Base-by-base conservation (phyloP, 1,284 basidiomycete species). In the Ceratobasidium sp. region DNA sequence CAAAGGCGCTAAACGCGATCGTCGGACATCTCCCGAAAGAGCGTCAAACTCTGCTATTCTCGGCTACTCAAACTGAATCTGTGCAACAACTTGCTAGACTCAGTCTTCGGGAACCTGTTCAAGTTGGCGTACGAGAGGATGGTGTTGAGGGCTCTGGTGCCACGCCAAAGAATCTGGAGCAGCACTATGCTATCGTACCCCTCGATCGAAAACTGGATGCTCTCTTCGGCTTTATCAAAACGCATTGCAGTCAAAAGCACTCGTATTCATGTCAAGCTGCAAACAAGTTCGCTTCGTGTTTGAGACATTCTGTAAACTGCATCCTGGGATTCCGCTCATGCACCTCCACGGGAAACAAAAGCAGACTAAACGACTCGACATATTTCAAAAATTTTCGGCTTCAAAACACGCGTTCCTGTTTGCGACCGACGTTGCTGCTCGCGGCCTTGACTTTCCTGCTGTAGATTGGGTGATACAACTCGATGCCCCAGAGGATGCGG, bases 381-480 rank as follows among this genome's bases (percentile, higher is more conserved):
- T 92, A 80, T 97, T 94, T 79, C 85, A 88, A 75, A 89, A 89
- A 69, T 98, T 96, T 82, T 91, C 90, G 1, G 83, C 87, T 0
- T 89, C 89, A 69, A 89, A 90, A 76, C 88, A 93, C 74, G 91
- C 93, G 0, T 87, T 96, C 4, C 84, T 97, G 41, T 91, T 98
- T 78, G 94, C 95, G 39, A 99, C 97, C n/a, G 97, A 99, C 80
- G 92, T 99, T 76, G 97, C 97, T 30, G 96, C 97, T 1, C 89
- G 97, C 72, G 97, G 97, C 14, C 85, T 99, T 73, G 97, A 99
- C 82, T 99, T 99, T 80, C 96, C 97, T 2, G 88, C 93, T 0
- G 91, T 99, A 30, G 94, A 98, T 80, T 99, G 97, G 97, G 97
- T 99, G 12, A 81, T 99, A 41, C 97, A 99, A 80, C 84, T 96